Percentiles rank a stretch among this genome's conserved stretches.
Conservation (phyloP, 2,329 filamentous ascomycete species). For the Fusarium longipes region DNA sequence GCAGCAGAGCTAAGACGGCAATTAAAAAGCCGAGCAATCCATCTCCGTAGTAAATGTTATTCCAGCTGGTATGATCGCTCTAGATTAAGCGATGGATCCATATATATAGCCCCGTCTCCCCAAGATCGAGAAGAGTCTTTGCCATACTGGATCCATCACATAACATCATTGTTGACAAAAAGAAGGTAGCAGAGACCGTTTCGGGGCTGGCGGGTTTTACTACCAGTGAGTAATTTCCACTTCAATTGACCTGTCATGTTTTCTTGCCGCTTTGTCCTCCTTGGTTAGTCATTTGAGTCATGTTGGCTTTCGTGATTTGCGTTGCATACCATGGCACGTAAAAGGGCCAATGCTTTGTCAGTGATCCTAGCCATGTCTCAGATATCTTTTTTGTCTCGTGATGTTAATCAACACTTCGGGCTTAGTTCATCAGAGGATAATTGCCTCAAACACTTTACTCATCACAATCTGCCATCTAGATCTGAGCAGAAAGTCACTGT, state of each 20-base stretch:
- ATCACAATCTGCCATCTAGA: too few relatives aligned
- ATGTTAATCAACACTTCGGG: background rate
- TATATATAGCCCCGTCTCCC: fast-evolving
- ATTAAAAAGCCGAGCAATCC: background rate
- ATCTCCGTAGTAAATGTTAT: background rate
- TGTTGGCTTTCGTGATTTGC: background rate
- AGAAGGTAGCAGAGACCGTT: background rate
- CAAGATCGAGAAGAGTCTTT: background rate
- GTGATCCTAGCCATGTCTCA: background rate
- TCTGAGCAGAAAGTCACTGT: too few relatives aligned
- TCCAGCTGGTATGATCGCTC: too few relatives aligned
- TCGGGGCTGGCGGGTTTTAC: background rate
- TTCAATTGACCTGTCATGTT: background rate
- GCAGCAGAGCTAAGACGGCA: background rate
- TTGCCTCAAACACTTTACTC: too few relatives aligned
- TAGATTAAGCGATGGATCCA: background rate
- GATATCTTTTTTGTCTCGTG: background rate
- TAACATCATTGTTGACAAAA: background rate
- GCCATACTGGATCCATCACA: background rate
- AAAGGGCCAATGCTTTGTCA: background rate
- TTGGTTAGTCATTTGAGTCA: background rate
- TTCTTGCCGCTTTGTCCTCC: background rate
- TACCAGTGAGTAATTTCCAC: background rate
- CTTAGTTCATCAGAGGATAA: too few relatives aligned
- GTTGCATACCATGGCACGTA: background rate